phyloP scores from a whole-genome alignment of 139 green algal species.

The Zygnema cylindricum region DNA sequence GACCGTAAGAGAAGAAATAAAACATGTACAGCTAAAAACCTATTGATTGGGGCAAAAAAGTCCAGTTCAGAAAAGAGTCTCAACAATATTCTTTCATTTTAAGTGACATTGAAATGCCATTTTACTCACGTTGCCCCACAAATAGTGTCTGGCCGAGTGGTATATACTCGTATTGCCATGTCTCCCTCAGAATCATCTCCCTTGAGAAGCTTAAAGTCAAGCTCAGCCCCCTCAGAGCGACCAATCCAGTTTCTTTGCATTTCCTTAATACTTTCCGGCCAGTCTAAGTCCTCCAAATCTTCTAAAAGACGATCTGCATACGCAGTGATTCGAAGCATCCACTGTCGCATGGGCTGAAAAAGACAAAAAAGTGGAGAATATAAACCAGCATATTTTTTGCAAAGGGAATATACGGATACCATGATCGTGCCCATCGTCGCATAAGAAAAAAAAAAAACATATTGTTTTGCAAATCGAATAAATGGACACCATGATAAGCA shows the following conservation, averaged over 20 bases:
- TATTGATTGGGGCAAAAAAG: too few relatives aligned
- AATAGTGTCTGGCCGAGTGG: conserved; percentile 90
- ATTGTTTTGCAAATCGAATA: too few relatives aligned
- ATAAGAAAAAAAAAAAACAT: too few relatives aligned
- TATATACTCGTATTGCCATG: conserved; percentile 57
- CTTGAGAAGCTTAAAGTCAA: conserved; percentile 60
- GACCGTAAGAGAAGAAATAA: too few relatives aligned
- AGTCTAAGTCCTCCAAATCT: conserved; percentile 93
- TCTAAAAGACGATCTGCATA: conserved; percentile 94
- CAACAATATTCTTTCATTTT: too few relatives aligned
- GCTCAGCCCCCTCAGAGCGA: conserved; percentile 77
- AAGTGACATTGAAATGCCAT: neutral
- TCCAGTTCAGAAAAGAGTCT: too few relatives aligned
- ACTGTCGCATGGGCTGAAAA: conserved; percentile 88
- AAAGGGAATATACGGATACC: too few relatives aligned
- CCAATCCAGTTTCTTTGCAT: conserved; percentile 99
- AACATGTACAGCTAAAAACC: too few relatives aligned
- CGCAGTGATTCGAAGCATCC: conserved; percentile 96
- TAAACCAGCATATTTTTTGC: too few relatives aligned
- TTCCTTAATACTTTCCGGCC: conserved; percentile 94
- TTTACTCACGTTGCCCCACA: conserved; percentile 84
- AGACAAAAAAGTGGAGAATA: neutral
- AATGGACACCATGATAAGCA: too few relatives aligned
- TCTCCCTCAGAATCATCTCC: neutral
- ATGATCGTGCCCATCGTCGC: too few relatives aligned